Evolutionary conservation across 176 grass and related monocot species (phyloP), one percentile per base, ranked within the genome.

Genomic region (Elymus sibiricus): DNA sequence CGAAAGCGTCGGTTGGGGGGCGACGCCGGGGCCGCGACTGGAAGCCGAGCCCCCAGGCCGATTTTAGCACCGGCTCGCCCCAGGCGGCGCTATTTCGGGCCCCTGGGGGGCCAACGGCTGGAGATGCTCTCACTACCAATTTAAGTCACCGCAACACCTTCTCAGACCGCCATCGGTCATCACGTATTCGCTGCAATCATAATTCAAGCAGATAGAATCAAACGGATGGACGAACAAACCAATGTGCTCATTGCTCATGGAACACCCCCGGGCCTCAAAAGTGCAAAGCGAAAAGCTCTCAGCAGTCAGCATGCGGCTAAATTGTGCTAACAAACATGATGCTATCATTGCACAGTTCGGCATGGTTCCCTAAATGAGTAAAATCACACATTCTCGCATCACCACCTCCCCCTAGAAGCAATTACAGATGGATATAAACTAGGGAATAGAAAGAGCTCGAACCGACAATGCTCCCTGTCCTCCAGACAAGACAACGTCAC

Each of bases 261-360:
- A 83, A 59, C 7, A 16, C 37, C 70, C 12, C 40, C 67, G 7
- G 60, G 58, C 65, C 35, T 37, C 26, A 65, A 58, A 74, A 61
- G 71, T 16, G 43, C 0, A 35, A 78, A 43, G 2, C 8, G 25
- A 13, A 64, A 55, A 29, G 51, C 60, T 85, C 59, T 26, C 15
- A 68, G 5, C 9, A 58, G 19, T 58, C 55, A 58, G 19, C 31
- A 55, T 34, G 46, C 74, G 53, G 35, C 73, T 6, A 85, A 35
- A n/a, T 86, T 37, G 65, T 79, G 55, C 84, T 74, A 74, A 74
- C 9, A 64, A 79, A 59, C 74, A 84, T 39, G 27, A 68, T 19
- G 56, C 53, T 4, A 44, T 14, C 28, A 10, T 37, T 75, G 9
- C 73, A 64, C 39, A 24, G 82, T 64, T 31, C 19, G 29, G 51